phyloP scores from a whole-genome alignment of 441 rosid genomes.

The Brassica hybrid region DNA sequence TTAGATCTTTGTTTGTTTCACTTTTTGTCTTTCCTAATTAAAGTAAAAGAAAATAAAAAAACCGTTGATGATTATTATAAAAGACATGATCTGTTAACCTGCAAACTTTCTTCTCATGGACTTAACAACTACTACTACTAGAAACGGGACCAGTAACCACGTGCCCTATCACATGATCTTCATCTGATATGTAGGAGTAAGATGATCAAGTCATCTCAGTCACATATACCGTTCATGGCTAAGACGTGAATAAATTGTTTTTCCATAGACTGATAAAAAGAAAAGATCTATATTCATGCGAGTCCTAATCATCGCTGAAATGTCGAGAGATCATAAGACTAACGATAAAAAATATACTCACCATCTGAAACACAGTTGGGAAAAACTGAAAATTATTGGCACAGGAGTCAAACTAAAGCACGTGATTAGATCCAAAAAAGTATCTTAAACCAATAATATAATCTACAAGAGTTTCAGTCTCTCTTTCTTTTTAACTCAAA shows the following conservation, averaged over 20 bases:
- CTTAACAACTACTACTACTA: constrained; percentile 1
- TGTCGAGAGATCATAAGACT: constrained; percentile 19
- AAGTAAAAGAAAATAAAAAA: background rate
- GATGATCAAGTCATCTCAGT: background rate
- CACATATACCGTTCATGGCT: constrained; percentile 17
- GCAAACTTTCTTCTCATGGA: constrained; percentile 35
- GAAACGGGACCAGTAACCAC: constrained; percentile 39
- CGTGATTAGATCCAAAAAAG: constrained; percentile 74
- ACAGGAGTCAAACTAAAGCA: constrained; percentile 68
- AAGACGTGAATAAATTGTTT: constrained; percentile 18
- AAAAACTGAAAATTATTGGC: constrained; percentile 22
- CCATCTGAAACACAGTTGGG: constrained; percentile 20
- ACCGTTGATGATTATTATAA: constrained; percentile 13
- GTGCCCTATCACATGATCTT: constrained; percentile 41
- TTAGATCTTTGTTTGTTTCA: background rate
- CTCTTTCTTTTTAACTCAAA: constrained; percentile 22
- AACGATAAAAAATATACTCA: constrained; percentile 16
- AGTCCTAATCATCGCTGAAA: constrained; percentile 18
- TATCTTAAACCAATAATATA: constrained; percentile 31
- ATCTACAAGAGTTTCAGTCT: constrained; percentile 25
- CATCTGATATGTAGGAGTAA: background rate
- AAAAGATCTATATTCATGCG: background rate
- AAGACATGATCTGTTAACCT: constrained; percentile 31
- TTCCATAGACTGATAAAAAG: background rate
- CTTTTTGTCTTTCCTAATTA: background rate